These are phyloP conservation scores for Elongisporangium prolatum DNA, from an alignment of 352 stramenopile species.

Conservation along the genomic window DNA sequence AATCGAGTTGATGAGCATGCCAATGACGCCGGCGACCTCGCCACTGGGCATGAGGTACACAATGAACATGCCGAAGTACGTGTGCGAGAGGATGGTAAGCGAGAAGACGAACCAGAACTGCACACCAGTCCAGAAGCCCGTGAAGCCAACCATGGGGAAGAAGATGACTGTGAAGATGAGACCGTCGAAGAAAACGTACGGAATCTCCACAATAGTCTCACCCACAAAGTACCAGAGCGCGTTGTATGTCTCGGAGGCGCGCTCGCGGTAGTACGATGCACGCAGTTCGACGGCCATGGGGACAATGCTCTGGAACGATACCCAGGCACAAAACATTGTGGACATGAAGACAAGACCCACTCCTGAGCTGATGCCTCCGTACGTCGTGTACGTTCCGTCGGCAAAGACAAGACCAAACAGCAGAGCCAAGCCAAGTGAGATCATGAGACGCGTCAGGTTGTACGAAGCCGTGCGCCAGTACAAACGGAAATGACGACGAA, in stretches of 20 bases:
- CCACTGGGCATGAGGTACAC: conserved; percentile 23
- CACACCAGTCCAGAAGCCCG: conserved; percentile 21
- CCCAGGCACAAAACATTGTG: conserved; percentile 65
- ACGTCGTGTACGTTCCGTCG: conserved; percentile 16
- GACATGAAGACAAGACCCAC: conserved; percentile 72
- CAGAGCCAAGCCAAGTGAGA: conserved; percentile 49
- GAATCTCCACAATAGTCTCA: conserved; percentile 69
- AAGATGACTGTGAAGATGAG: conserved; percentile 42
- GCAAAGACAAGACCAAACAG: conserved; percentile 59
- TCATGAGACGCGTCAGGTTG: conserved; percentile 55
- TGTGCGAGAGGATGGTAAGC: conserved; percentile 26
- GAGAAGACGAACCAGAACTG: conserved; percentile 37
- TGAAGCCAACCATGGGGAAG: conserved; percentile 39
- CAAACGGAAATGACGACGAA: conserved; percentile 18
- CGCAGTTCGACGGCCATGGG: conserved; percentile 67
- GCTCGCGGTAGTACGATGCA: conserved; percentile 87
- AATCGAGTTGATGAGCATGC: conserved; percentile 31
- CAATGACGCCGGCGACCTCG: conserved; percentile 26
- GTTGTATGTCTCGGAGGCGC: conserved; percentile 79
- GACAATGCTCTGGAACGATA: conserved; percentile 61
- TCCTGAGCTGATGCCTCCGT: conserved; percentile 22
- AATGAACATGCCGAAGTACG: conserved; percentile 29
- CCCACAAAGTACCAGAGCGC: conserved; percentile 57
- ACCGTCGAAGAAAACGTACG: conserved; percentile 35
- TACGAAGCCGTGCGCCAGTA: conserved; percentile 63